Percentiles rank a stretch among this genome's conserved stretches.
Evolutionary conservation across 768 basidiomycete species (phyloP).

Genomic region (Naganishia randhawae): DNA sequence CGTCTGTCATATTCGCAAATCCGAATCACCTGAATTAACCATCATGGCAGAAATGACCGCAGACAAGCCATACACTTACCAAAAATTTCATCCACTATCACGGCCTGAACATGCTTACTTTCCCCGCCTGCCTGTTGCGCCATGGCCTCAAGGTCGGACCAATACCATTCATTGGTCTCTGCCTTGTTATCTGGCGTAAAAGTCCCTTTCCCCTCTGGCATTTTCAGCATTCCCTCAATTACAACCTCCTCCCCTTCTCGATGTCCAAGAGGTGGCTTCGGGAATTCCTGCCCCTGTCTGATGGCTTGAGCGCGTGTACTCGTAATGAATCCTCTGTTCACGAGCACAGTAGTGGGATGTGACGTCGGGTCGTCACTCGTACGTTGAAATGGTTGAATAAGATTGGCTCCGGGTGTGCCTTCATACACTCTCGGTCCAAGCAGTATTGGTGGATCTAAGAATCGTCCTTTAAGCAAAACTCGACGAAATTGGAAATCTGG

Average conservation of each 20-base stretch:
- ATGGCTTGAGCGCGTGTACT: conserved; percentile 48
- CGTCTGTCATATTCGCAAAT: conserved; percentile 58
- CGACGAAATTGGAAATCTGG: conserved; percentile 87
- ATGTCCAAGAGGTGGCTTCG: conserved; percentile 29
- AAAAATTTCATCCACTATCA: conserved; percentile 86
- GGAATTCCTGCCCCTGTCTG: conserved; percentile 25
- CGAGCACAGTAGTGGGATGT: conserved; percentile 67
- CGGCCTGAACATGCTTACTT: conserved; percentile 70
- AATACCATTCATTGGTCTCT: conserved; percentile 79
- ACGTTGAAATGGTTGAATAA: conserved; percentile 80
- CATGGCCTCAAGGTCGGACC: conserved; percentile 80
- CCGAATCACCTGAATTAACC: neutral
- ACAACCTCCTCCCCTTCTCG: conserved; percentile 59
- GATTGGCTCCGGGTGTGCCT: conserved; percentile 78
- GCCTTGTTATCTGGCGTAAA: conserved; percentile 90
- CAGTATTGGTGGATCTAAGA: conserved; percentile 76
- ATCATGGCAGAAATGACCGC: neutral
- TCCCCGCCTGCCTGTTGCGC: conserved; percentile 78
- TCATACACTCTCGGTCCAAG: conserved; percentile 83
- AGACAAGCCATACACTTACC: conserved; percentile 53
- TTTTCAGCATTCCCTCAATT: conserved; percentile 80
- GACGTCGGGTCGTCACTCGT: conserved; percentile 39
- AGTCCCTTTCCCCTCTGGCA: conserved; percentile 61
- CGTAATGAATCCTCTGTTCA: conserved; percentile 86
- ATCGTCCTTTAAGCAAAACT: conserved; percentile 70